Conservation (phyloP, 2,329 filamentous ascomycete species). For the Colletotrichum chrysophilum region DNA sequence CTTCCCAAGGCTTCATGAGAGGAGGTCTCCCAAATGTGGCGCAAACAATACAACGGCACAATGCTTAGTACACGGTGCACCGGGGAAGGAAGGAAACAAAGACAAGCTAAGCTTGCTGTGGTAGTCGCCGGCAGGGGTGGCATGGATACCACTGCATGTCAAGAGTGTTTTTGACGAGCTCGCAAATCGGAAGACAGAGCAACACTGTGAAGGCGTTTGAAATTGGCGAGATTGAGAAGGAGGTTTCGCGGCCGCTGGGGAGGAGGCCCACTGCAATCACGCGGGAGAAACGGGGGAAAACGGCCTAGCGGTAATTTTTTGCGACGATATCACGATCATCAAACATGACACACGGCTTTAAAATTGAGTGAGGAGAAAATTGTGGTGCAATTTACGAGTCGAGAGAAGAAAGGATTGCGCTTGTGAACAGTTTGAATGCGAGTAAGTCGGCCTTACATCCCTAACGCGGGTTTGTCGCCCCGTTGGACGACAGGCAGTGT, state of each 20-base stretch:
- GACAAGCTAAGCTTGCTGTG: not conserved
- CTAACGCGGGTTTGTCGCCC: not conserved
- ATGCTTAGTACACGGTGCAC: not conserved
- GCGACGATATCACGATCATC: not conserved
- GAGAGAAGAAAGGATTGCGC: not conserved
- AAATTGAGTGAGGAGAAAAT: not conserved
- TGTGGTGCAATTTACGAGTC: not conserved
- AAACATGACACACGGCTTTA: not conserved
- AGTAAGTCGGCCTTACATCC: not conserved
- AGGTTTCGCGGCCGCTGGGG: not conserved
- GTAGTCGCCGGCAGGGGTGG: not conserved
- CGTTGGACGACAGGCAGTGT: not conserved
- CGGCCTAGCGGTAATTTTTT: not conserved
- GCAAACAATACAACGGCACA: not conserved
- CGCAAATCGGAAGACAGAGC: not conserved
- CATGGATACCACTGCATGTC: not conserved
- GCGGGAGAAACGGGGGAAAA: not conserved
- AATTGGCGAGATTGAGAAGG: not conserved
- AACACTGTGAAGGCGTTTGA: not conserved
- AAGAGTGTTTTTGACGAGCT: not conserved
- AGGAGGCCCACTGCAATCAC: not conserved
- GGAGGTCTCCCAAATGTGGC: not conserved
- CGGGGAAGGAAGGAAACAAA: not conserved
- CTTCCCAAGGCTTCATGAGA: not conserved
- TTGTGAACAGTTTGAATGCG: not conserved